Evolutionary conservation across 768 basidiomycete genomes (phyloP).

Genomic region (Rhodosporidiobolus odoratus): DNA sequence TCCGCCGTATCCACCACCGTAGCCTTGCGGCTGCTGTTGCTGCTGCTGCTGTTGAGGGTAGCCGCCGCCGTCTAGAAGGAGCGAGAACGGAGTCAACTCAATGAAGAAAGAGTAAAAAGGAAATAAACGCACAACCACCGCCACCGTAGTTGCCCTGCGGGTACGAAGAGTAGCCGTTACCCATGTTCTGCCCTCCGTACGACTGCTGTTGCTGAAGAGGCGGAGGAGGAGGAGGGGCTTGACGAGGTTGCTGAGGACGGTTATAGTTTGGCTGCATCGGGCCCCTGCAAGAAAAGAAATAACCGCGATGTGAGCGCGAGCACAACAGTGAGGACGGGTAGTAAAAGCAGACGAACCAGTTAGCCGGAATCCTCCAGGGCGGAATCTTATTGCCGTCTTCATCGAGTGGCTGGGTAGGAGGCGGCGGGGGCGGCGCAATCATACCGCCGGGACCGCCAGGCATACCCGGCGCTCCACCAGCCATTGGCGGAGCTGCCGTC

Average conservation of each 20-base stretch:
- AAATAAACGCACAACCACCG: neutral
- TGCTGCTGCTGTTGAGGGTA: conserved; percentile 8
- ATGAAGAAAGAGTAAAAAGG: neutral
- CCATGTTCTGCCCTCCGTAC: conserved; percentile 1
- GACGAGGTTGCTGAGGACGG: conserved; percentile 2
- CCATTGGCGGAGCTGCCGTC: conserved; percentile 17
- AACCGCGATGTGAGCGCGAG: neutral
- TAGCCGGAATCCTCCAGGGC: conserved; percentile 47
- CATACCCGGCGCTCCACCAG: neutral
- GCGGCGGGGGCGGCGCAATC: neutral
- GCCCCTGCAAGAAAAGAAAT: neutral
- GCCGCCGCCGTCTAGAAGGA: neutral
- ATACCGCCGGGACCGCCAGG: neutral
- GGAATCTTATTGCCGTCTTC: conserved; percentile 43
- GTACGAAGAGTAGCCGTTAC: neutral
- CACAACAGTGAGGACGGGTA: no score
- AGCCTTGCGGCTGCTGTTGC: neutral
- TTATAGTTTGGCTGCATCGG: neutral
- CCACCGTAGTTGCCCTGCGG: conserved; percentile 8
- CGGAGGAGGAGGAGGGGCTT: neutral
- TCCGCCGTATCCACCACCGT: conserved; percentile 1
- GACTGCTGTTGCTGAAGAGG: neutral
- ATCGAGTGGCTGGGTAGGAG: conserved; percentile 24
- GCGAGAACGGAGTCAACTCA: neutral
- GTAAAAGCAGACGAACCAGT: conserved; percentile 41